A percentile compares a stretch with the other conserved stretches of the same genome.
phyloP scores from a whole-genome alignment of 805 yeast species.

The Brettanomyces anomalus region DNA sequence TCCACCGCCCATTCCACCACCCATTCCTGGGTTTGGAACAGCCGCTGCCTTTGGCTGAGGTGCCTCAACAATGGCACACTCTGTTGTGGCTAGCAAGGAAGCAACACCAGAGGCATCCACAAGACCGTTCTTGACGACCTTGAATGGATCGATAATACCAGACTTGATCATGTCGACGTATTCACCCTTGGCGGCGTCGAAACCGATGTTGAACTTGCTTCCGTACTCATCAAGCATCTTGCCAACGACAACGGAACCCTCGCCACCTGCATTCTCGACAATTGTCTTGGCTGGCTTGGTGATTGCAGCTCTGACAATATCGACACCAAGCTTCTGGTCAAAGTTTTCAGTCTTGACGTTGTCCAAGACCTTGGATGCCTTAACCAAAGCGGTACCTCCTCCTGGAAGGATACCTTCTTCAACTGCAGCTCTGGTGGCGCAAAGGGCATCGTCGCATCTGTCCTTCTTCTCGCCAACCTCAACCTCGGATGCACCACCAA shows the following conservation, averaged over 20 bases:
- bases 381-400: slow-evolving; percentile 96
- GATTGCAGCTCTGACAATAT: slow-evolving; percentile 86
- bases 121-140: slow-evolving; percentile 92
- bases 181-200: slow-evolving; percentile 86
- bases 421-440: slow-evolving; percentile 98
- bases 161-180: slow-evolving; percentile 92
- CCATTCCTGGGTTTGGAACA: slow-evolving; percentile 46
- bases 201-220: slow-evolving; percentile 79
- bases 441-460: slow-evolving; percentile 95
- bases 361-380: slow-evolving; percentile 76
- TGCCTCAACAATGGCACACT: slow-evolving; percentile 95
- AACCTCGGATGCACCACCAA: slow-evolving; percentile 94
- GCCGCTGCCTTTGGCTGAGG: slow-evolving; percentile 66
- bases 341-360: slow-evolving; percentile 72
- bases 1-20: slow-evolving; percentile 47
- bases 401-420: slow-evolving; percentile 98
- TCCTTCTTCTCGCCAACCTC: slow-evolving; percentile 99
- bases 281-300: slow-evolving; percentile 93
- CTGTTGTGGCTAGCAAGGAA: slow-evolving; percentile 93
- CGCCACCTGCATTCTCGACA: slow-evolving; percentile 94
- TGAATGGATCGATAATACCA: slow-evolving; percentile 98
- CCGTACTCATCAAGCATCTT: slow-evolving; percentile 58
- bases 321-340: slow-evolving; percentile 94
- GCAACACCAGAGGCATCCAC: slow-evolving; percentile 98
- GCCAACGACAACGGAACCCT: slow-evolving; percentile 94